Evolutionary conservation across 2,329 filamentous ascomycete species (phyloP), one percentile per base, ranked within the genome.

Genomic region (Periconia macrospinosa): DNA sequence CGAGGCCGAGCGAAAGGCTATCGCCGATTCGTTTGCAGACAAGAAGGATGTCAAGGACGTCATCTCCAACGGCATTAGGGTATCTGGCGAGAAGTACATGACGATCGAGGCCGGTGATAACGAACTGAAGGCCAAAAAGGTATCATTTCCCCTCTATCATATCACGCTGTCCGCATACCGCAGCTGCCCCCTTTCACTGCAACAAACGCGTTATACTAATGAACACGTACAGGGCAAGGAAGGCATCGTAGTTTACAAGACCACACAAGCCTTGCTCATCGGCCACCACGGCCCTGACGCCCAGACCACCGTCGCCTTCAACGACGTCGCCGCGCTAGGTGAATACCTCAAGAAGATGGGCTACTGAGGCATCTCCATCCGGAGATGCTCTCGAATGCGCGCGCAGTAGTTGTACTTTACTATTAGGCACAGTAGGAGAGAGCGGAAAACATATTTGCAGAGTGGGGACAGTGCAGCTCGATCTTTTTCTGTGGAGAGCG

Each of bases 91-190:
- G 71, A 89, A 90, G 76, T 97, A 88, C 75, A 83, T 97, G 72
- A 81, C 88, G 70, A 82, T 90, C 73, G 86, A 84, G 71, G 85
- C 87, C 49, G 90, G 92, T 57, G 91, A 89, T 30, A 83, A 88
- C 73, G 88, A 86, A 78, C 77, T 96, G 67, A 96, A 96, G 76
- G 90, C 86, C 61, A 91, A 92, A 84, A 87, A 91, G 85, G 92
- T 95, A 80, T 57, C 80, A 49, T 40, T 50, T 43, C 43, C 43
- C 30, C 30, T 47, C 45, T n/a, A n/a, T 30, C 10, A 8, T 17
- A 46, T 14, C 41, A 18, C 41, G 19, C 14, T 19, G 11, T 37
- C 11, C 5, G 23, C 23, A 27, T 37, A 37, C 5, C 15, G 33
- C 33, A 13, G 15, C 11, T 14, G 5, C 15, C 11, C 33, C 11